These are phyloP conservation scores for Penicillium sp. DNA, from an alignment of 2,329 filamentous ascomycete species.

Conservation along the genomic window DNA sequence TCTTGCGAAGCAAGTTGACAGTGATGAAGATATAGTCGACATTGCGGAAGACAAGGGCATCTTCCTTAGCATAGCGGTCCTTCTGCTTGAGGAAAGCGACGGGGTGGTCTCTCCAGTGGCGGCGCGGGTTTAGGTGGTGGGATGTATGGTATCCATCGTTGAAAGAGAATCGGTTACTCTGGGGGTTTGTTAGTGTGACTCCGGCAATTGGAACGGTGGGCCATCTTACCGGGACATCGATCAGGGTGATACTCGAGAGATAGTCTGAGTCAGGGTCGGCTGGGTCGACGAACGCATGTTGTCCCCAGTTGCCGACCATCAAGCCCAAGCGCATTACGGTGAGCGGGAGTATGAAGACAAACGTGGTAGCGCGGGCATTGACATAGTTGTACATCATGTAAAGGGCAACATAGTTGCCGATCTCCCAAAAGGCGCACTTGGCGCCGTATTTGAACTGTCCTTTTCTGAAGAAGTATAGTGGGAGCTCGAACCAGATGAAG, in stretches of 20 bases:
- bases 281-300: slow-evolving; percentile 78
- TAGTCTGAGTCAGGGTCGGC: slow-evolving; percentile 75
- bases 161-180: slow-evolving; percentile 74
- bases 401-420: slow-evolving; percentile 57
- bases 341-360: slow-evolving; percentile 68
- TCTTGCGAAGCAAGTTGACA: slow-evolving; percentile 65
- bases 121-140: slow-evolving; percentile 74
- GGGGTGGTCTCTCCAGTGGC: slow-evolving; percentile 82
- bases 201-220: neutral
- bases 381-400: slow-evolving; percentile 51
- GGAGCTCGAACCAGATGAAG: slow-evolving; percentile 73
- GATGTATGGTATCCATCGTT: slow-evolving; percentile 62
- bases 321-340: slow-evolving; percentile 66
- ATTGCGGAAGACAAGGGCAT: slow-evolving; percentile 75
- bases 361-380: slow-evolving; percentile 60
- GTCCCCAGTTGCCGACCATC: slow-evolving; percentile 84
- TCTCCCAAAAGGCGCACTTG: slow-evolving; percentile 63
- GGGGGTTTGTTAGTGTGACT: slow-evolving; percentile 8
- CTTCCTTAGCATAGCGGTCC: slow-evolving; percentile 63
- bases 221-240: slow-evolving; percentile 72
- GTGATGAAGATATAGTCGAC: slow-evolving; percentile 82
- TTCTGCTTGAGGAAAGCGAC: slow-evolving; percentile 71
- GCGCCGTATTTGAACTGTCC: slow-evolving; percentile 57
- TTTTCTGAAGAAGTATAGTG: slow-evolving; percentile 69
- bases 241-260: slow-evolving; percentile 74